phyloP scores from a whole-genome alignment of 257 asterid genomes.

The Forsythia viridissima region DNA sequence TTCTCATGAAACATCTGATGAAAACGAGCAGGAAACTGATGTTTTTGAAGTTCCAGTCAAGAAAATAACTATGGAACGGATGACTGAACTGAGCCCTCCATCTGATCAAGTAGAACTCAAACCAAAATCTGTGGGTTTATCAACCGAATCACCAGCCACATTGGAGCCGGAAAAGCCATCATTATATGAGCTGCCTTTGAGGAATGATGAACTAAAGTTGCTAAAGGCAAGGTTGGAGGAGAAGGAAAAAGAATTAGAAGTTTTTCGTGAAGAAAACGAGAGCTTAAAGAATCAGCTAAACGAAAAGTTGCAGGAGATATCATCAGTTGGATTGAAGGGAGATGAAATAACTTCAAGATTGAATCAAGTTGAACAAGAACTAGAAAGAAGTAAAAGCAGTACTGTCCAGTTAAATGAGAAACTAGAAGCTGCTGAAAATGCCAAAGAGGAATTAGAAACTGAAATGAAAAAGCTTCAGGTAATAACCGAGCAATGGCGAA shows the following conservation, averaged over 20 bases:
- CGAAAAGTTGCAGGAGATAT: slow-evolving; percentile 43
- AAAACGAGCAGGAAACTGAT: slow-evolving; percentile 58
- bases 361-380: slow-evolving; percentile 47
- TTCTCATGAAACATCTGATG: slow-evolving; percentile 37
- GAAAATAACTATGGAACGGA: slow-evolving; percentile 36
- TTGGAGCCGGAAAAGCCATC: slow-evolving; percentile 38
- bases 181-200: slow-evolving; percentile 44
- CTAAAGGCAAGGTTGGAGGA: slow-evolving; percentile 52
- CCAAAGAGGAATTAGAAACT: slow-evolving; percentile 57
- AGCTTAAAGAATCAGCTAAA: slow-evolving; percentile 46
- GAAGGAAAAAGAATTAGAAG: slow-evolving; percentile 51
- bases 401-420: slow-evolving; percentile 40
- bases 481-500: slow-evolving; percentile 93
- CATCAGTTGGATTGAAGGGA: slow-evolving; percentile 37
- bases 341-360: slow-evolving; percentile 41
- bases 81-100: slow-evolving; percentile 20
- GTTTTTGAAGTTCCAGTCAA: slow-evolving; percentile 69
- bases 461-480: slow-evolving; percentile 87
- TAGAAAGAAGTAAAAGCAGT: slow-evolving; percentile 48
- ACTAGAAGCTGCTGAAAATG: slow-evolving; percentile 53
- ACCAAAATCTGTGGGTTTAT: slow-evolving; percentile 16
- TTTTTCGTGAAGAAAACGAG: slow-evolving; percentile 43
- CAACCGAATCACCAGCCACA: slow-evolving; percentile 27
- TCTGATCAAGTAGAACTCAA: slow-evolving; percentile 37
- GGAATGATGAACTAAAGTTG: slow-evolving; percentile 43